Evolutionary conservation across 78 protist genomes (phyloP).

Genomic region (Mastigamoeba balamuthi): DNA sequence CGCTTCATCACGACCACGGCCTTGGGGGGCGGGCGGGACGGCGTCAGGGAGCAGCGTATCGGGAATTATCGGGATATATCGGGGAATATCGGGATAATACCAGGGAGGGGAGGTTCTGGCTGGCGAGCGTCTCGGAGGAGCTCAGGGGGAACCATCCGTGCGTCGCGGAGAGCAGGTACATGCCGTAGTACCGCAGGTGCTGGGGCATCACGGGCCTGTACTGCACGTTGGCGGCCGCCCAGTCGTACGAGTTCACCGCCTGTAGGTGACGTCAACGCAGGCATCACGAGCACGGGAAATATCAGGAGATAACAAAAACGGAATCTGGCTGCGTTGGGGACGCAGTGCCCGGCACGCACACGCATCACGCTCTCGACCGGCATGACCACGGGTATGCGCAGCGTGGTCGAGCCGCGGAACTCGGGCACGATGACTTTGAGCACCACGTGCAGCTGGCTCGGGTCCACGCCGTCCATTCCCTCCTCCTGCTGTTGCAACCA

Average conservation of each 20-base stretch:
- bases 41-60: too few relatives aligned
- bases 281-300: too few relatives aligned
- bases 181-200: not conserved
- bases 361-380: too few relatives aligned
- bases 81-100: not conserved
- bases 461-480: too few relatives aligned
- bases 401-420: not conserved
- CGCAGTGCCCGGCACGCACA: too few relatives aligned
- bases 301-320: too few relatives aligned
- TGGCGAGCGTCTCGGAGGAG: not conserved
- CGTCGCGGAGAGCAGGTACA: not conserved
- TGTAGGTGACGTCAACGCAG: too few relatives aligned
- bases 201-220: not conserved
- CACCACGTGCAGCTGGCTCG: too few relatives aligned
- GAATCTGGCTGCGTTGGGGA: too few relatives aligned
- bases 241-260: not conserved
- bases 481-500: too few relatives aligned
- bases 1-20: not conserved
- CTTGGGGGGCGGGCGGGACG: not conserved
- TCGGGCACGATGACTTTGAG: not conserved
- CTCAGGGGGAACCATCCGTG: not conserved
- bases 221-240: not conserved
- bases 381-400: not conserved
- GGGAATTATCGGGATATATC: too few relatives aligned
- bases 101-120: not conserved